Base-by-base conservation (phyloP, 768 basidiomycete species). In the Tubosaeta brunneosetosa region DNA sequence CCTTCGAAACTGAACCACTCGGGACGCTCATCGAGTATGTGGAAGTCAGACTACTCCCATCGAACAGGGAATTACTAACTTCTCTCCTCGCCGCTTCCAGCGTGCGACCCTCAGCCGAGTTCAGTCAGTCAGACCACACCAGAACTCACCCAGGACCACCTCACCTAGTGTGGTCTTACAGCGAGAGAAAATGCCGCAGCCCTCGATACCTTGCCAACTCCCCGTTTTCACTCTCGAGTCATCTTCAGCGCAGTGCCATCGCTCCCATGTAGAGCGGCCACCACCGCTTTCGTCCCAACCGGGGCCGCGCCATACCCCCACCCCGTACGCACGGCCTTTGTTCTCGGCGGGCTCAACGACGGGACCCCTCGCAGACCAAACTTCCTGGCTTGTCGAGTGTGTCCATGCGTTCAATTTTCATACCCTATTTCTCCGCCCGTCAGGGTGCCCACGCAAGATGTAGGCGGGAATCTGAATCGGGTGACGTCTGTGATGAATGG, bases 91-190 rank as follows among this genome's bases (percentile, higher is more conserved):
- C n/a, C 36, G 36, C 14, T 16, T 37, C 36, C n/a, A 37, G 16
- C 22, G 22, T 22, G 36, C 36, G 36, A 37, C 36, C 36, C 36
- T 37, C 36, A 37, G n/a, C 36, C 36, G 16, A 37, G 16, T 9
- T 6, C n/a, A 37, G n/a, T n/a, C n/a, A 78, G 82, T 16, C 74
- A 74, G 45, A 76, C 92, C 47, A 87, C 86, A 0, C 70, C 83
- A 0, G 86, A 91, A 3, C 84, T 94, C 51, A 73, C 97, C 29
- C 83, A 81, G 63, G 93, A 97, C 62, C 95, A 99, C 65, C 68
- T 95, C 51, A 72, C 82, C 29, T 75, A 92, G 31, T 83, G 77
- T 59, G 82, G 88, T 47, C 74, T 74, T 14, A 71, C 78, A 1
- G 71, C 75, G 22, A 64, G 61, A 41, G 73, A 74, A 33, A 66